Conservation (phyloP, 176 grass and related monocot genomes). For the Phyllostachys edulis region DNA sequence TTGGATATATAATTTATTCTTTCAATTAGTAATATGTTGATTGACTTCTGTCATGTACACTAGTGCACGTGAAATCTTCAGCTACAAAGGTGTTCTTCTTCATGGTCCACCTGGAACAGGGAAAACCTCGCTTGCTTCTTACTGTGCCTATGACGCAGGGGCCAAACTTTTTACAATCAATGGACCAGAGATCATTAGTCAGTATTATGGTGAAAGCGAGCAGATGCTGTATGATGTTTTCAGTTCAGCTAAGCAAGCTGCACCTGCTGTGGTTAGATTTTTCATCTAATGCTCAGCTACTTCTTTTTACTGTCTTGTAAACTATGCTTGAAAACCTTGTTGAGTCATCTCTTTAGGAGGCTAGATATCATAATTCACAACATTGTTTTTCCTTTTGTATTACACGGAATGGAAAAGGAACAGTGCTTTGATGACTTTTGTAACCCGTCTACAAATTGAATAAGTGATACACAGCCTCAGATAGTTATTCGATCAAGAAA, state of each 20-base stretch:
- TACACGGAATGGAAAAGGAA: background rate
- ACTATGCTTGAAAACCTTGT: background rate
- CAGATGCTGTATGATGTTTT: constrained; percentile 77
- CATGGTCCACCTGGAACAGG: constrained; percentile 95
- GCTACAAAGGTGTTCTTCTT: constrained; percentile 94
- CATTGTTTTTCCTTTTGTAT: background rate
- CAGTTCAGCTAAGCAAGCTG: constrained; percentile 61
- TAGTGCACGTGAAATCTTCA: background rate
- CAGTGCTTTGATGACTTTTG: background rate
- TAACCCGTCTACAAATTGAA: background rate
- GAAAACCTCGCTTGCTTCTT: constrained; percentile 83
- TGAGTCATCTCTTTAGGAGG: background rate
- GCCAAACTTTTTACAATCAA: constrained; percentile 74
- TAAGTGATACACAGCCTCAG: background rate
- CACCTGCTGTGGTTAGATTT: constrained; percentile 80
- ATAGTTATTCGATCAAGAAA: background rate
- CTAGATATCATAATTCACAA: constrained; percentile 8
- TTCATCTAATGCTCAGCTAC: constrained; percentile 29
- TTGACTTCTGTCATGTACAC: background rate
- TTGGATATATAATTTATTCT: constrained; percentile 2
- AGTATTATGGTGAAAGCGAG: constrained; percentile 88
- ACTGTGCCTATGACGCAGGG: constrained; percentile 62
- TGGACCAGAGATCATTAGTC: constrained; percentile 86
- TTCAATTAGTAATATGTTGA: constrained; percentile 24
- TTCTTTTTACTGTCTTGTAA: background rate